Evolutionary conservation across 805 yeast species (phyloP), one percentile per base, ranked within the genome.

Genomic region (Blastobotrys mokoenaii): DNA sequence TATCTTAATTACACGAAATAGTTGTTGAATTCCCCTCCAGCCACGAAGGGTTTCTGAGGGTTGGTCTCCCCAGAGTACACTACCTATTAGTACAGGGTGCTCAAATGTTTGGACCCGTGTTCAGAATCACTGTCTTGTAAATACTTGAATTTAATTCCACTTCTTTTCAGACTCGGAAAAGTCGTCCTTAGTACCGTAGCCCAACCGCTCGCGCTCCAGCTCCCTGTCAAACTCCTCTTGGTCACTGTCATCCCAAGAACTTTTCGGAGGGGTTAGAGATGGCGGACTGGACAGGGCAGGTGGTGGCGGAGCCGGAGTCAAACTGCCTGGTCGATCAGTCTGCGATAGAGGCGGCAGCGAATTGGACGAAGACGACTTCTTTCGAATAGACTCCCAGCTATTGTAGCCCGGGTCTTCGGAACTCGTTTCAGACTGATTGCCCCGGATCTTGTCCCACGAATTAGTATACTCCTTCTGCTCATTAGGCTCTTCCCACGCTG

Each of bases 141-240:
- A n/a, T n/a, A n/a, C n/a, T n/a, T n/a, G n/a, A n/a, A n/a, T n/a
- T n/a, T n/a, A n/a, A n/a, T n/a, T 14, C 58, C 58, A 55, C 42
- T 52, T 51, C 43, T 53, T 55, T 42, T 55, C 58, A 11, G 52
- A 41, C 27, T 52, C 57, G n/a, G 51, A 43, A 40, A 55, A 55
- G 38, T 55, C 58, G 40, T 55, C 58, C 10, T 14, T 27, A 15
- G 48, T 38, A n/a, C 54, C 52, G 27, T 44, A 33, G 3, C 58
- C 58, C 11, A 33, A 41, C 27, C 58, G 38, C 40, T 55, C 58
- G 8, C 38, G 44, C 16, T 55, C 57, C 35, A 55, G 35, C 41
- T 52, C 56, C 8, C 33, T 35, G 32, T 55, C 58, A 45, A 55
- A 55, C 44, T 51, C 51, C 22, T 43, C 43, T 41, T 47, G 54